phyloP scores from a whole-genome alignment of 805 yeast species.

The Lipomyces oligophaga region DNA sequence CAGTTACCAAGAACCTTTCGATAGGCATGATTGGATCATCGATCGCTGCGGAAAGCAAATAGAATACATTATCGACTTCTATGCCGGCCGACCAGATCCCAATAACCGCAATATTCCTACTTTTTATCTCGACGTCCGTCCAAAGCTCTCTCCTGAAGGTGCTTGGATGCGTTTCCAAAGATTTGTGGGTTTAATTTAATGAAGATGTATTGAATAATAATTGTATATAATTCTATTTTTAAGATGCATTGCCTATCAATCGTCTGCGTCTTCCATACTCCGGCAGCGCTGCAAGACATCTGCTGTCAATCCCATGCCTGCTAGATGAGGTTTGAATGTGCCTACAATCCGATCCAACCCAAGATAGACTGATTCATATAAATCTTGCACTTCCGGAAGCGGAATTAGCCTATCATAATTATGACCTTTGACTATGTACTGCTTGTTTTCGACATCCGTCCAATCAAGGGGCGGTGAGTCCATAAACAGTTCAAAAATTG shows the following conservation, averaged over 20 bases:
- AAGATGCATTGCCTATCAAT: slow-evolving; percentile 1
- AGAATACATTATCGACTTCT: slow-evolving; percentile 92
- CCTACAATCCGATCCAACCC: slow-evolving; percentile 33
- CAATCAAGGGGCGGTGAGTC: slow-evolving; percentile 36
- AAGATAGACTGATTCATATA: slow-evolving; percentile 22
- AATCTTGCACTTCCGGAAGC: slow-evolving; percentile 20
- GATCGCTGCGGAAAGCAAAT: slow-evolving; percentile 78
- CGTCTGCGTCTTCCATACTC: neutral
- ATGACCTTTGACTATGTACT: slow-evolving; percentile 2
- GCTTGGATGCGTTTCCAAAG: slow-evolving; percentile 59
- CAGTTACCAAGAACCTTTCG: slow-evolving; percentile 70
- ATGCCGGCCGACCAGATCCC: slow-evolving; percentile 55
- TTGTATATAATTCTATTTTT: too few relatives aligned
- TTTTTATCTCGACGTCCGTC: slow-evolving; percentile 85
- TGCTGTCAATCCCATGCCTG: slow-evolving; percentile 31
- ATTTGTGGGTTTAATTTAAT: slow-evolving; percentile 51
- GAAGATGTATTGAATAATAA: too few relatives aligned
- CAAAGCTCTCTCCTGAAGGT: slow-evolving; percentile 81
- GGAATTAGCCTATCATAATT: slow-evolving; percentile 17
- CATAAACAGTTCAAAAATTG: slow-evolving; percentile 30
- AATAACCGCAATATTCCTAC: slow-evolving; percentile 48
- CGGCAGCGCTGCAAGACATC: slow-evolving; percentile 19
- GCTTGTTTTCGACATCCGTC: slow-evolving; percentile 33
- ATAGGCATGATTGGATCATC: slow-evolving; percentile 92
- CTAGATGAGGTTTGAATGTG: slow-evolving; percentile 35